A percentile compares a stretch with the other conserved stretches of the same genome.
These are phyloP conservation scores for Neonectria magnoliae DNA, from an alignment of 2,329 filamentous ascomycete species.

Conservation along the genomic window DNA sequence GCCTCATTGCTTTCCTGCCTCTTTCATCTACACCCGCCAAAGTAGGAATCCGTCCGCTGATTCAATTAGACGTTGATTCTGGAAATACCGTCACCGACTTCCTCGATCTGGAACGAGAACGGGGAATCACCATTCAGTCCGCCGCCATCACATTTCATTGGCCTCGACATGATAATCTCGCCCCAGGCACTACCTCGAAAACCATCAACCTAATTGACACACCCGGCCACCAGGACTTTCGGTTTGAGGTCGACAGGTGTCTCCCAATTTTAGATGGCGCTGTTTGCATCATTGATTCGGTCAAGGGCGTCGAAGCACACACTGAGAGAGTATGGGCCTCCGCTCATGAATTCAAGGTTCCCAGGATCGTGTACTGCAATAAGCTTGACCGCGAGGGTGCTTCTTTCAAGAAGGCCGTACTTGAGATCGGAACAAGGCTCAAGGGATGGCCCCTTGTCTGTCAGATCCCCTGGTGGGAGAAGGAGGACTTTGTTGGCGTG, in stretches of 20 bases:
- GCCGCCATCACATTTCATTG: constrained; percentile 95
- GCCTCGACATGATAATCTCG: constrained; percentile 69
- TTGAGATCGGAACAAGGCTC: constrained; percentile 83
- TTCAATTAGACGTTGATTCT: constrained; percentile 81
- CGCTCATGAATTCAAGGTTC: constrained; percentile 85
- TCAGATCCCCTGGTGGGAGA: constrained; percentile 94
- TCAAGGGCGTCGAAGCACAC: constrained; percentile 94
- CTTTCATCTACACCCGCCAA: not conserved
- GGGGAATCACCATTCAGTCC: constrained; percentile 97
- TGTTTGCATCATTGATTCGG: constrained; percentile 91
- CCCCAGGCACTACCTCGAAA: constrained; percentile 60
- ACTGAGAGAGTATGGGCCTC: constrained; percentile 97
- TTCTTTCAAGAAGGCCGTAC: constrained; percentile 83
- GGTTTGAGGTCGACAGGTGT: constrained; percentile 94
- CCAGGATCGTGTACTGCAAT: constrained; percentile 81
- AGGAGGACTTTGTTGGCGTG: constrained; percentile 82
- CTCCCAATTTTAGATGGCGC: constrained; percentile 88
- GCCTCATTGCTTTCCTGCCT: not conserved
- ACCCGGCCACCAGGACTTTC: constrained; percentile 95
- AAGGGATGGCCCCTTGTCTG: constrained; percentile 89
- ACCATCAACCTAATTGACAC: constrained; percentile 95
- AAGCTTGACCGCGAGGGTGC: constrained; percentile 83
- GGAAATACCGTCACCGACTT: constrained; percentile 98
- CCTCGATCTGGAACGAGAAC: constrained; percentile 87
- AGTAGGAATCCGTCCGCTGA: constrained; percentile 12